A percentile compares a stretch with the other conserved stretches of the same genome.
Conservation (phyloP, 495 filamentous ascomycete species). For the Pyronema domesticum region DNA sequence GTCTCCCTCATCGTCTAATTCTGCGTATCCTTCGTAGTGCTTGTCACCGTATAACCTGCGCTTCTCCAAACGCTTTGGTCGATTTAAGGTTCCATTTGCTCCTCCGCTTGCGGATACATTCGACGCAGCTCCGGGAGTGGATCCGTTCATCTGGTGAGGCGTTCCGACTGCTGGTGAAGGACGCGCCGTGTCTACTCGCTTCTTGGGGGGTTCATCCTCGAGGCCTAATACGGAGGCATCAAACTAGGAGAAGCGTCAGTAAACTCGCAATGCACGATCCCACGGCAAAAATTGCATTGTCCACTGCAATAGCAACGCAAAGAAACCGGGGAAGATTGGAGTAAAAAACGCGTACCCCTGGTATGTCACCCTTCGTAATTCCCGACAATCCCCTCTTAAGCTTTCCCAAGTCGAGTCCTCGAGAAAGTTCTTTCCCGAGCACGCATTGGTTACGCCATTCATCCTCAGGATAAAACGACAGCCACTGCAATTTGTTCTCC, state of each 20-base stretch:
- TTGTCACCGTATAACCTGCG: conserved; percentile 52
- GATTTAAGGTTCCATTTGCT: conserved; percentile 27
- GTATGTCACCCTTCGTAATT: conserved; percentile 22
- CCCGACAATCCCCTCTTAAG: conserved; percentile 16
- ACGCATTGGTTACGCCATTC: conserved; percentile 50
- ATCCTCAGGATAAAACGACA: conserved; percentile 43
- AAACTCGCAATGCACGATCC: background rate
- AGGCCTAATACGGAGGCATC: conserved; percentile 33
- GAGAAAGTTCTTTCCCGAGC: conserved; percentile 36
- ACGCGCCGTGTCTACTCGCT: conserved; percentile 10
- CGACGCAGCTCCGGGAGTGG: conserved; percentile 25
- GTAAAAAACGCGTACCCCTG: conserved; percentile 19
- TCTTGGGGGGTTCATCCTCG: conserved; percentile 34
- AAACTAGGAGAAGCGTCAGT: conserved; percentile 15
- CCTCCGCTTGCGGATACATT: conserved; percentile 22
- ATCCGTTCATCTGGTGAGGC: conserved; percentile 18
- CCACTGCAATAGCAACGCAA: conserved; percentile 1
- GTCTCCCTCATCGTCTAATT: conserved; percentile 40
- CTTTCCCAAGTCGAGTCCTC: conserved; percentile 24
- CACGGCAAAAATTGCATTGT: conserved; percentile 4
- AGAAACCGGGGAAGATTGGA: conserved; percentile 5
- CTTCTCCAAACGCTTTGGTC: conserved; percentile 38
- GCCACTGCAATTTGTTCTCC: conserved; percentile 29
- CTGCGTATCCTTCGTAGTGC: conserved; percentile 51
- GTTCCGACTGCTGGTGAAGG: conserved; percentile 20